Evolutionary conservation across 1,284 basidiomycete species (phyloP).

Genomic region (Ganoderma leucocontextum): DNA sequence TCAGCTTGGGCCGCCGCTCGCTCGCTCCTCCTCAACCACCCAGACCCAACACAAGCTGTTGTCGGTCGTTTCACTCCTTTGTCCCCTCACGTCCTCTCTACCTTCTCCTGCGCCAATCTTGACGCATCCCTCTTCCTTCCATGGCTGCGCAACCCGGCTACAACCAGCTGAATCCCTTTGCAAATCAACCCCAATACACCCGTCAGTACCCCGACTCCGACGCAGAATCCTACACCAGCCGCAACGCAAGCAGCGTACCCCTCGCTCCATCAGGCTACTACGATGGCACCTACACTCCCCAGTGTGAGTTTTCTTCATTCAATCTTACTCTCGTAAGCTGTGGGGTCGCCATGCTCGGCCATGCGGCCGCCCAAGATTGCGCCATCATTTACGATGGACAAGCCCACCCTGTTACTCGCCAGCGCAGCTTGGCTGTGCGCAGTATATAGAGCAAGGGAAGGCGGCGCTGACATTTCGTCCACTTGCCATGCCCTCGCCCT

Average conservation of each 20-base stretch:
- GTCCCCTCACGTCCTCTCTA: constrained; percentile 13
- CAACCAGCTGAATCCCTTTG: constrained; percentile 48
- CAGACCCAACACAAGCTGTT: constrained; percentile 35
- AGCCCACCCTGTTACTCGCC: constrained; percentile 15
- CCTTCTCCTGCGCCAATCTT: constrained; percentile 15
- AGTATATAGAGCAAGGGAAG: constrained; percentile 18
- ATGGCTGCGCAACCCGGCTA: constrained; percentile 51
- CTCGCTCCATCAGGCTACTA: constrained; percentile 60
- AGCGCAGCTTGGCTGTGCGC: constrained; percentile 19
- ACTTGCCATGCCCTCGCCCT: constrained; percentile 25
- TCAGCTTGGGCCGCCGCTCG: constrained; percentile 9
- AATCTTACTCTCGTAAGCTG: not conserved
- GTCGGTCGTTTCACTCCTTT: constrained; percentile 36
- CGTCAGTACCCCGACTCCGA: constrained; percentile 56
- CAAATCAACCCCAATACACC: constrained; percentile 38
- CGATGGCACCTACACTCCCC: constrained; percentile 48
- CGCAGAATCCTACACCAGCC: constrained; percentile 59
- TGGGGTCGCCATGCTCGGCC: constrained; percentile 1
- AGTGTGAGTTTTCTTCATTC: constrained; percentile 37
- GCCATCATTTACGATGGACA: constrained; percentile 26
- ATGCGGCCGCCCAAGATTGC: constrained; percentile 5
- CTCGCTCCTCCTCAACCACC: constrained; percentile 19
- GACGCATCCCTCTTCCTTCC: constrained; percentile 30
- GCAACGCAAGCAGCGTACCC: constrained; percentile 64
- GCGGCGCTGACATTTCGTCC: not conserved